Evolutionary conservation across 768 basidiomycete species (phyloP).

Genomic region (Lanmaoa pseudosensibilis): DNA sequence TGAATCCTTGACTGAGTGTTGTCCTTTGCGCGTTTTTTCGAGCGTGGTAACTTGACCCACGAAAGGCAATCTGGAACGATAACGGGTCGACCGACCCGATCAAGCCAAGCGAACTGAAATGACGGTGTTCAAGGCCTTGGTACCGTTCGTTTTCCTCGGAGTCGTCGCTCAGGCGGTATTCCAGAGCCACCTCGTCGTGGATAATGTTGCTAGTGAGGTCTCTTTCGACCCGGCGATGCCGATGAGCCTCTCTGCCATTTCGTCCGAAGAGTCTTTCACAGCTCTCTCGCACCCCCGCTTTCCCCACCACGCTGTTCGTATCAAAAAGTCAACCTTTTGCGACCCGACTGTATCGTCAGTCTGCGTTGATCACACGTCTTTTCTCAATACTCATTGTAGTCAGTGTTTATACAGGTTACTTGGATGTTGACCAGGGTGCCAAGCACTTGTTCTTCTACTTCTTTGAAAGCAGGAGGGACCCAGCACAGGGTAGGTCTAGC

Average conservation of each 20-base stretch:
- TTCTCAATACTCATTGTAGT: background rate
- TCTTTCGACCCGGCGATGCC: background rate
- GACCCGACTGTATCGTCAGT: conserved; percentile 53
- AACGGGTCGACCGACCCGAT: background rate
- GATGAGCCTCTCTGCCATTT: conserved; percentile 27
- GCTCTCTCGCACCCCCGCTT: conserved; percentile 49
- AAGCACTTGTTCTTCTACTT: conserved; percentile 60
- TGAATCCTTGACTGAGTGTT: background rate
- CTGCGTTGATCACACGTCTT: background rate
- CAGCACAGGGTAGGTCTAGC: conserved; percentile 34
- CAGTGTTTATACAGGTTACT: conserved; percentile 48
- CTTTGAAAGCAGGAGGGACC: conserved; percentile 54
- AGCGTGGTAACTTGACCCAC: conserved; percentile 32
- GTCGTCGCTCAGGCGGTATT: background rate
- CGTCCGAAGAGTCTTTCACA: conserved; percentile 34
- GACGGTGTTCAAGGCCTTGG: conserved; percentile 7
- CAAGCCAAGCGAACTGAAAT: background rate
- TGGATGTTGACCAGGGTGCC: conserved; percentile 49
- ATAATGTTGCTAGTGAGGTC: background rate
- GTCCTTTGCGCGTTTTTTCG: conserved; percentile 26
- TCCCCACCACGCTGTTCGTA: conserved; percentile 52
- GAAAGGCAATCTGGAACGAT: conserved; percentile 20
- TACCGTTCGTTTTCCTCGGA: conserved; percentile 5
- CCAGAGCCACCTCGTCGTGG: conserved; percentile 6
- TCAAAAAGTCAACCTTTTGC: conserved; percentile 63